Base-by-base conservation (phyloP, 2,329 filamentous ascomycete species). In the Fusarium paranaense region DNA sequence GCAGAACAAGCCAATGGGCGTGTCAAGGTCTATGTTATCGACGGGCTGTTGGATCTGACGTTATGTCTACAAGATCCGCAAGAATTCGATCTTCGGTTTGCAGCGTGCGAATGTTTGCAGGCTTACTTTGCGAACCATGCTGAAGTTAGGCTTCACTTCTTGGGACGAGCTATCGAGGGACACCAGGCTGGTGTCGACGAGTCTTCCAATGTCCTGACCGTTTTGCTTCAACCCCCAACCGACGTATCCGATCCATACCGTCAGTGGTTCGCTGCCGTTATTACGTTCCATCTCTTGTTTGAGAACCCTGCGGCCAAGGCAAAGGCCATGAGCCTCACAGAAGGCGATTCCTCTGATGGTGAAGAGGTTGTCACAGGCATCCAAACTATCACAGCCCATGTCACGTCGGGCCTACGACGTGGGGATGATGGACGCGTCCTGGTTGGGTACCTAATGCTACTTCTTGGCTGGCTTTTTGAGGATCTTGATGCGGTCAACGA, bases 341-440 rank as follows among this genome's bases (percentile, higher is more conserved):
- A 98, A 82, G 97, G 97, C 13, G 94, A 98, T 81, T 94, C 94
- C 25, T 92, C 93, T 37, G 94, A 89, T 75, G 97, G 96, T 5
- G 97, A 99, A 84, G 97, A 99, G 82, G 95, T 98, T 14, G 93
- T 99, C 14, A 98, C 96, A 1, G 95, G 94, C 78, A 94, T 99
- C 60, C 97, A 99, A 82, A 93, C 92, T 2, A 89, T 98, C 68
- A 91, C 95, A 10, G 93, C 93, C 6, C 96, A 98, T 79, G 87
- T 99, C n/a, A 90, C 97, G 37, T 90, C 91, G 61, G 93, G 93
- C 5, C 86, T 98, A 18, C 91, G 94, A 76, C 90, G 92, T 42
- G 90, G 89, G 16, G 92, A 95, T 58, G 95, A 98, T 78, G 90
- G 94, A 75, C 90, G 95, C 33, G 89, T 97, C 71, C 88, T 93